A percentile compares a stretch with the other conserved stretches of the same genome.
These are phyloP conservation scores for Candida mattraensis DNA, from an alignment of 805 yeast genomes.

Conservation along the genomic window DNA sequence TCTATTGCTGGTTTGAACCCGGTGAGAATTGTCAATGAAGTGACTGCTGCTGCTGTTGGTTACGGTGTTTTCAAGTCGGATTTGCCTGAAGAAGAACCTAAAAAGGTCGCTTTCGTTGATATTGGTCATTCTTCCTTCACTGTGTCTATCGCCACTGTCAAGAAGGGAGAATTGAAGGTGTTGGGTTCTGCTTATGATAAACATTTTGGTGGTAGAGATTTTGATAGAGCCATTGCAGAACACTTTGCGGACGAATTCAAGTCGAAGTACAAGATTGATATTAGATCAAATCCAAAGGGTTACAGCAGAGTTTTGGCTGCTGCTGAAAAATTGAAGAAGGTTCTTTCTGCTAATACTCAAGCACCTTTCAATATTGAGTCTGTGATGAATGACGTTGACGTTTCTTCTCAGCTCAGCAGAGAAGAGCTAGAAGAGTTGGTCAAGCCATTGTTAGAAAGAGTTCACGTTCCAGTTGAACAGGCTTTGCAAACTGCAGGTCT, in stretches of 20 bases:
- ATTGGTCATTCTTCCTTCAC: constrained; percentile 96
- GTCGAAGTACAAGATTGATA: constrained; percentile 89
- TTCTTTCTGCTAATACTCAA: constrained; percentile 88
- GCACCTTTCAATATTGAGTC: constrained; percentile 97
- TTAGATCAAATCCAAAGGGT: constrained; percentile 89
- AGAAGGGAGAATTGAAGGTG: constrained; percentile 94
- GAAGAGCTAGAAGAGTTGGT: constrained; percentile 91
- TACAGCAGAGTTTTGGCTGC: constrained; percentile 89
- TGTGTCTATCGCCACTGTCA: constrained; percentile 84
- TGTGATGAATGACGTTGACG: constrained; percentile 96
- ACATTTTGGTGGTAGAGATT: constrained; percentile 98
- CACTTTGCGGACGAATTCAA: constrained; percentile 93
- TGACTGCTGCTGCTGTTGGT: constrained; percentile 98
- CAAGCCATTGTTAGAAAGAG: constrained; percentile 74
- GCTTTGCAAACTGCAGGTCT: constrained; percentile 84
- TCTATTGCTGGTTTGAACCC: constrained; percentile 96
- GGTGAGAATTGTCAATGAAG: constrained; percentile 95
- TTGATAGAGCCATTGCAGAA: constrained; percentile 90
- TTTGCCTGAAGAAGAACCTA: constrained; percentile 90
- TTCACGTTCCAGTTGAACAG: constrained; percentile 71
- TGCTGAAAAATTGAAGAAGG: constrained; percentile 92
- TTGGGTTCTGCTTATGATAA: constrained; percentile 91
- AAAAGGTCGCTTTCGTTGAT: constrained; percentile 90
- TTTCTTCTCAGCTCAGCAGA: constrained; percentile 82
- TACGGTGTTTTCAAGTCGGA: constrained; percentile 98